These are phyloP conservation scores for Sequoia sempervirens DNA, from an alignment of 75 land plant genomes.

Conservation along the genomic window DNA sequence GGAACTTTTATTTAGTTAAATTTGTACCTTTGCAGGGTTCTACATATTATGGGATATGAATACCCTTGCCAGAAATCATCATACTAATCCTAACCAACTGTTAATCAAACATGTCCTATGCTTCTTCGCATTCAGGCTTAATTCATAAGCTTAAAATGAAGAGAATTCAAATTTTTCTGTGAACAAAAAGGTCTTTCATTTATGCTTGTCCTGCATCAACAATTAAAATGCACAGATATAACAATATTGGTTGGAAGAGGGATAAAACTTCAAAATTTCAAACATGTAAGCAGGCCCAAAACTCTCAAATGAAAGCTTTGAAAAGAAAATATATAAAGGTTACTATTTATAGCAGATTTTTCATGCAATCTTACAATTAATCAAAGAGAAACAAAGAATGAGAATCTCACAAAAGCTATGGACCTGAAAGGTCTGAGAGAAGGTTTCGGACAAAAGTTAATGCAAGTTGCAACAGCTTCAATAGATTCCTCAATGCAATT, in stretches of 20 bases:
- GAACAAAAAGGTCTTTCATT: not conserved
- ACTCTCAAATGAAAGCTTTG: not conserved
- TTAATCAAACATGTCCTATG: no score
- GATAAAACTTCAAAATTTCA: not conserved
- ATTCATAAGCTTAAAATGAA: not conserved
- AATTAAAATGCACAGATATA: not conserved
- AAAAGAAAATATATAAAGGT: not conserved
- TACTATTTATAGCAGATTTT: not conserved
- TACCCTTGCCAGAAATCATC: no score
- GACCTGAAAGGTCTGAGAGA: not conserved
- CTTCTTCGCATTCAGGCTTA: no score
- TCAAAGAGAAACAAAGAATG: not conserved
- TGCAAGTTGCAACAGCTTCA: not conserved
- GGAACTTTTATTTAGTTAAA: no score
- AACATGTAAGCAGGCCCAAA: not conserved
- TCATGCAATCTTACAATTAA: not conserved
- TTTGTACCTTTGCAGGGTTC: no score
- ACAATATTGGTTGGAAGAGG: not conserved
- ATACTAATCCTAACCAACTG: no score
- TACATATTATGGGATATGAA: no score
- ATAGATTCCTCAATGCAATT: not conserved
- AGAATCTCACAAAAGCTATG: not conserved
- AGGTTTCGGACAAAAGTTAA: not conserved
- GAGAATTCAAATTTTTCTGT: not conserved
- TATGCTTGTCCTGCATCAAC: not conserved